Evolutionary conservation across 148 eudicot genomes (phyloP).

Genomic region (Vaccinium corymbosum): DNA sequence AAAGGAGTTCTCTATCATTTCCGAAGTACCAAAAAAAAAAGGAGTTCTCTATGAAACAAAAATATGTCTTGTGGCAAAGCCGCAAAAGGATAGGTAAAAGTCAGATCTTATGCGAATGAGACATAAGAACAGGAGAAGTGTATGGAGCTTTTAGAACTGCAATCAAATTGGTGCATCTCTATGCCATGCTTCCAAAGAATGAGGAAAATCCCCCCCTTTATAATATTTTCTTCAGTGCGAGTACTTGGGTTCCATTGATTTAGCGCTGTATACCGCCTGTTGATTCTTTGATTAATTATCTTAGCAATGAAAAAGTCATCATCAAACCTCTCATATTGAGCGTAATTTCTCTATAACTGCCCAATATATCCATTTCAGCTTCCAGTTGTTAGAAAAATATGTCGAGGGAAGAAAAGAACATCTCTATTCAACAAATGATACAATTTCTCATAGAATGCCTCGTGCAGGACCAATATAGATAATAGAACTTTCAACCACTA

Average conservation of each 20-base stretch:
- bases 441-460: background rate
- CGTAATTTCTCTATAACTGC: background rate
- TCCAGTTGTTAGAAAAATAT: background rate
- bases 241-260: background rate
- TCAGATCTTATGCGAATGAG: background rate
- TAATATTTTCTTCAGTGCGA: background rate
- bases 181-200: background rate
- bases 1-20: background rate
- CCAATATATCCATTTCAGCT: slow-evolving; percentile 9
- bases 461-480: background rate
- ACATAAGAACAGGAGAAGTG: background rate
- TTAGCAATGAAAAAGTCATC: background rate
- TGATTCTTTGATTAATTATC: background rate
- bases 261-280: background rate
- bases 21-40: background rate
- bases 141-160: background rate
- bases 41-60: background rate
- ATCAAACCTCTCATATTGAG: background rate
- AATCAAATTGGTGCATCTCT: background rate
- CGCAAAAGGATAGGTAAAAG: background rate
- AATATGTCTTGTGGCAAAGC: background rate
- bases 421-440: background rate
- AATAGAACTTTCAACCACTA: too few relatives aligned
- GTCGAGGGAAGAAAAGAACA: background rate
- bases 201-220: too few relatives aligned